These are phyloP conservation scores for Chrysoporthe puriensis DNA, from an alignment of 2,329 filamentous ascomycete species.

Conservation along the genomic window DNA sequence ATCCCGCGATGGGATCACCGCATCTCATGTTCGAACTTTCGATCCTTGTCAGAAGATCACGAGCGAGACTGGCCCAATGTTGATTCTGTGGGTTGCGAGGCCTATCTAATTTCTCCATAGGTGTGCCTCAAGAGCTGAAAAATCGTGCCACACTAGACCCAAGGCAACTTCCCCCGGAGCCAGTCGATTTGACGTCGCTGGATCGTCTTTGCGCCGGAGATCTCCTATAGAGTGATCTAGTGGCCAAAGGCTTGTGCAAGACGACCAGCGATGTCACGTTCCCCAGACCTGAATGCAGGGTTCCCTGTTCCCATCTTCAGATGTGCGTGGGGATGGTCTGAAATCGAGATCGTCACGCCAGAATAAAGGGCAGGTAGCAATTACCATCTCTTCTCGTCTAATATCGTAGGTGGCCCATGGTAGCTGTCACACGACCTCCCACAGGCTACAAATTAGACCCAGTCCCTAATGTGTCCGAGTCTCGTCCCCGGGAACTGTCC, in stretches of 20 bases:
- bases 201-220: background rate
- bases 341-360: background rate
- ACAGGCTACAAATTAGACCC: background rate
- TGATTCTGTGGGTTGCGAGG: background rate
- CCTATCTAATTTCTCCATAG: background rate
- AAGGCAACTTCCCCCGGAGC: background rate
- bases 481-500: background rate
- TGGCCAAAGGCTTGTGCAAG: background rate
- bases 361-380: background rate
- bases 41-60: background rate
- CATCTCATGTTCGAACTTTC: background rate
- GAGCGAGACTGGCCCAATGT: background rate
- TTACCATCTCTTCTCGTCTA: conserved; percentile 7
- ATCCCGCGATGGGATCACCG: background rate
- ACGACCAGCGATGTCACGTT: background rate
- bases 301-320: background rate
- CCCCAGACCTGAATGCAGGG: background rate
- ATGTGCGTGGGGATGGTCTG: background rate
- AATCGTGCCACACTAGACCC: background rate
- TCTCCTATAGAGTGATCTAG: background rate
- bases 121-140: background rate
- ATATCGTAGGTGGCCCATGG: background rate
- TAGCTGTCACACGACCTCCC: background rate
- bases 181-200: background rate
- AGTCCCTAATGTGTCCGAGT: background rate